These are phyloP conservation scores for Suillus hirtellus DNA, from an alignment of 768 basidiomycete species.

Conservation along the genomic window DNA sequence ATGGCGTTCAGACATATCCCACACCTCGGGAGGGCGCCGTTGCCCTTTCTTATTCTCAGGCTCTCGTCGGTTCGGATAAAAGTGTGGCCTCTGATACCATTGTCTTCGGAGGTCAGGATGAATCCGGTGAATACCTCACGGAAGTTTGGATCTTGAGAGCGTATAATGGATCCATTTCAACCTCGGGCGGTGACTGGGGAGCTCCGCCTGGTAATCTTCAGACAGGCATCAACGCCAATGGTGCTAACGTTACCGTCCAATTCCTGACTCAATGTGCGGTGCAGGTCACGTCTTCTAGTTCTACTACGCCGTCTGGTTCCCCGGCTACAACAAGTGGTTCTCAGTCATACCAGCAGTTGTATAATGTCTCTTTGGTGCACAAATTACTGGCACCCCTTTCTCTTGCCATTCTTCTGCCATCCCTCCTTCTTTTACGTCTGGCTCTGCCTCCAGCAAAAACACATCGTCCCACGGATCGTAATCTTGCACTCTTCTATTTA, in stretches of 20 bases:
- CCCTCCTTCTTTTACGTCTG: constrained; percentile 43
- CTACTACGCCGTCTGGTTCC: constrained; percentile 22
- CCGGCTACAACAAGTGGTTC: constrained; percentile 20
- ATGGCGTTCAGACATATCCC: constrained; percentile 53
- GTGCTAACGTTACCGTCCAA: constrained; percentile 61
- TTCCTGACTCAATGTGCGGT: constrained; percentile 65
- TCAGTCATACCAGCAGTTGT: constrained; percentile 31
- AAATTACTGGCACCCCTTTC: constrained; percentile 51
- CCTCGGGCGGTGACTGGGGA: constrained; percentile 61
- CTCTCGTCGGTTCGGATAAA: constrained; percentile 58
- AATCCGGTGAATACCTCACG: constrained; percentile 61
- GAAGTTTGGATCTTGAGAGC: constrained; percentile 81
- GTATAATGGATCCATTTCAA: constrained; percentile 61
- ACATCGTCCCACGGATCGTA: constrained; percentile 22
- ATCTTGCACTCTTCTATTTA: constrained; percentile 34
- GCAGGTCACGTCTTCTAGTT: constrained; percentile 27
- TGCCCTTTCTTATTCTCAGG: constrained; percentile 52
- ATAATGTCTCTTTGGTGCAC: constrained; percentile 46
- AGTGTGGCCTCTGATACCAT: constrained; percentile 62
- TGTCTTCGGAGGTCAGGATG: constrained; percentile 77
- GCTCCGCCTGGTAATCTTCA: constrained; percentile 64
- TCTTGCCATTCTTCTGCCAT: constrained; percentile 44
- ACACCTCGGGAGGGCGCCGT: constrained; percentile 71
- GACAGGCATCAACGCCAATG: constrained; percentile 64
- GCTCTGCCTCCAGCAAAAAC: constrained; percentile 38